These are phyloP conservation scores for Xylariaceae sp. DNA, from an alignment of 2,329 filamentous ascomycete genomes.

Conservation along the genomic window DNA sequence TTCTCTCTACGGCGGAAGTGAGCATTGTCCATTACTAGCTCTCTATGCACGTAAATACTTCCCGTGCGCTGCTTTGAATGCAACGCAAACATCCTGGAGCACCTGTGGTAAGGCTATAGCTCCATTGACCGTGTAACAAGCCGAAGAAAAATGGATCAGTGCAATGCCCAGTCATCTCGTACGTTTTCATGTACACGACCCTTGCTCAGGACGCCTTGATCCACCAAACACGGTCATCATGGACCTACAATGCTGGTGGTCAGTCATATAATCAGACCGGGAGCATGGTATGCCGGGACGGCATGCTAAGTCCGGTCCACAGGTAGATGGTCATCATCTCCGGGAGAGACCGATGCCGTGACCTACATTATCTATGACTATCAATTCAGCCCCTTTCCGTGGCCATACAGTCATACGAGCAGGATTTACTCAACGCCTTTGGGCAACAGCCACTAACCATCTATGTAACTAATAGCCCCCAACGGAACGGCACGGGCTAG, in stretches of 20 bases:
- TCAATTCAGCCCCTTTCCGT: neutral
- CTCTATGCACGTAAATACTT: no score
- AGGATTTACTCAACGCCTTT: neutral
- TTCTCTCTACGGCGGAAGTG: neutral
- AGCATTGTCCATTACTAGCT: neutral
- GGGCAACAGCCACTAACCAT: neutral
- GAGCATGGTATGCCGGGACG: conserved; percentile 12
- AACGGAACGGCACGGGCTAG: conserved; percentile 10
- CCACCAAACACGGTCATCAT: conserved; percentile 3
- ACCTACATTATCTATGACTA: conserved; percentile 4
- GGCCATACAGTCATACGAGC: neutral
- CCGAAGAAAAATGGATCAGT: no score
- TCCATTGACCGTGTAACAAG: no score
- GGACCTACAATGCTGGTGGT: no score
- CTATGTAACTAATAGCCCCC: neutral
- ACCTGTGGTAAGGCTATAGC: no score
- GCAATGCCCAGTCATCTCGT: no score
- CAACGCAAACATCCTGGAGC: no score
- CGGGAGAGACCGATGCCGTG: conserved; percentile 7
- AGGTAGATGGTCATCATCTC: neutral
- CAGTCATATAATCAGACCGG: conserved; percentile 8
- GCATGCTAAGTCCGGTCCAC: conserved; percentile 9
- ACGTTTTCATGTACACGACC: no score
- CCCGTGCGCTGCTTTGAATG: no score
- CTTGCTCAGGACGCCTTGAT: conserved; percentile 4